Evolutionary conservation across 2,329 filamentous ascomycete genomes (phyloP).

Genomic region (Fusarium bulbicola): DNA sequence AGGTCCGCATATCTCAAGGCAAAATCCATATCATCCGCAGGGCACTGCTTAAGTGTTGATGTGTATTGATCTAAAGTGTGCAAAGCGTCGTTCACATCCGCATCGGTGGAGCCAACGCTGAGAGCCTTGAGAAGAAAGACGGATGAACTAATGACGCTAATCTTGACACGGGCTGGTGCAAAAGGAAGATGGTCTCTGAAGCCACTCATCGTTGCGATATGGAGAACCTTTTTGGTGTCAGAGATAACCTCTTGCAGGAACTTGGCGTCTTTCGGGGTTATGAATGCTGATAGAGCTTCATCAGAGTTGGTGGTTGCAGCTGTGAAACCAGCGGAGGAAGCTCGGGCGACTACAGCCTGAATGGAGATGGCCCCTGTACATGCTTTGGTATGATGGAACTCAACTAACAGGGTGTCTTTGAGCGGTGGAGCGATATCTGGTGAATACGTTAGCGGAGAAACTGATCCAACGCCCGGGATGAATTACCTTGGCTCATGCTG

Average conservation of each 20-base stretch:
- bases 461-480: rapidly evolving
- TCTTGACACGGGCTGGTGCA: slow-evolving; percentile 26
- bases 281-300: slow-evolving; percentile 22
- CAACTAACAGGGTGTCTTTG: slow-evolving; percentile 17
- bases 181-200: slow-evolving; percentile 22
- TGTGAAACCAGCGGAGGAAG: slow-evolving; percentile 10
- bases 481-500: not conserved
- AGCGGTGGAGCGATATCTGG: slow-evolving; percentile 1
- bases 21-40: slow-evolving; percentile 40
- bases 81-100: slow-evolving; percentile 25
- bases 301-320: not conserved
- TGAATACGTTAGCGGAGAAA: not conserved
- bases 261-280: slow-evolving; percentile 23
- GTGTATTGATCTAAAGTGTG: slow-evolving; percentile 29
- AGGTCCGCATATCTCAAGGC: slow-evolving; percentile 35
- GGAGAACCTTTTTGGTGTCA: slow-evolving; percentile 25
- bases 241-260: slow-evolving; percentile 35
- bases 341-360: slow-evolving; percentile 33
- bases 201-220: slow-evolving; percentile 23
- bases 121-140: slow-evolving; percentile 38
- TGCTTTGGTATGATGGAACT: slow-evolving; percentile 35
- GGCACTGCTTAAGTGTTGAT: slow-evolving; percentile 5
- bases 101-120: slow-evolving; percentile 20
- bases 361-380: slow-evolving; percentile 34
- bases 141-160: slow-evolving; percentile 35